Percentiles rank a stretch among this genome's conserved stretches.
phyloP scores from a whole-genome alignment of 129 eudicot species.

The Glebionis coronaria region DNA sequence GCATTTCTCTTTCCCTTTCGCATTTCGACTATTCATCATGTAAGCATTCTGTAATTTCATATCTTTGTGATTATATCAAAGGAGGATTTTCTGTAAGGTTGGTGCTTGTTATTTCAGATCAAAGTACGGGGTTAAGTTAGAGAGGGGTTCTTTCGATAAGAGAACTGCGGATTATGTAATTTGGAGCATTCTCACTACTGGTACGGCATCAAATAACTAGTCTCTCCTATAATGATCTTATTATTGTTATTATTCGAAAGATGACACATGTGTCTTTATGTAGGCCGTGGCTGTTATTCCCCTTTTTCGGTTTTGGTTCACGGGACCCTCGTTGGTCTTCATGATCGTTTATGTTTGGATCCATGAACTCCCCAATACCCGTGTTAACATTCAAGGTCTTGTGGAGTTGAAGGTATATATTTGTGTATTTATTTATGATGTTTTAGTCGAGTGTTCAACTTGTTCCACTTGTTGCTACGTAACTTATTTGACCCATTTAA shows the following conservation, averaged over 20 bases:
- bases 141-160: conserved; percentile 68
- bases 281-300: conserved; percentile 52
- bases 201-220: too few relatives aligned
- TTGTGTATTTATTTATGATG: background rate
- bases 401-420: conserved; percentile 57
- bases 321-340: conserved; percentile 60
- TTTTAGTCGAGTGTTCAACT: background rate
- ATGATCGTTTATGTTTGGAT: conserved; percentile 65
- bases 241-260: too few relatives aligned
- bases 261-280: background rate
- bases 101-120: conserved; percentile 30
- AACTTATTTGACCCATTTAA: background rate
- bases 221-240: too few relatives aligned
- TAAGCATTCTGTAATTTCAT: conserved; percentile 24
- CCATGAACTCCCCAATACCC: conserved; percentile 59
- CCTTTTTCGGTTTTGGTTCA: conserved; percentile 34
- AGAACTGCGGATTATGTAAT: conserved; percentile 58
- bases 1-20: conserved; percentile 49
- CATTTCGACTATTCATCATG: conserved; percentile 55
- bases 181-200: conserved; percentile 55
- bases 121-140: conserved; percentile 56
- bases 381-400: conserved; percentile 47
- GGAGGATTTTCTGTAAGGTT: background rate
- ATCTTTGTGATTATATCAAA: background rate
- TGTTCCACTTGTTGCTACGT: too few relatives aligned